Evolutionary conservation across 352 stramenopile genomes (phyloP).

Genomic region (Phytophthora parvispora): DNA sequence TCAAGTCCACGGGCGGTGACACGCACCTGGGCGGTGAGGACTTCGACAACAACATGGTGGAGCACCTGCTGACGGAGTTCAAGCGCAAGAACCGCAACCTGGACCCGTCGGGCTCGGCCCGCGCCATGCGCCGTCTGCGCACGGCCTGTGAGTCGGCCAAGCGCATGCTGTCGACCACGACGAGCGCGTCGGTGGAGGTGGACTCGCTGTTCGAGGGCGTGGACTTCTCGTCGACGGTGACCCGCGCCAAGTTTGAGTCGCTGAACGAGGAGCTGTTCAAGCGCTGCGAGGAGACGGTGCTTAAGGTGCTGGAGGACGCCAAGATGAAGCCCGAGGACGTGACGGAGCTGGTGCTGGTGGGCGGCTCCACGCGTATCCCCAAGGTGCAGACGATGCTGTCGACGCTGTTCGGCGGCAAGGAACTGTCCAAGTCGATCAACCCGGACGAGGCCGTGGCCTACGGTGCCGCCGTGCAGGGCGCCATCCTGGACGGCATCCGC

Average conservation of each 20-base stretch:
- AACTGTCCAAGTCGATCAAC: constrained; percentile 80
- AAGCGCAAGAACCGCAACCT: constrained; percentile 93
- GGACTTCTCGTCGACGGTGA: constrained; percentile 96
- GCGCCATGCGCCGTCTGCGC: constrained; percentile 95
- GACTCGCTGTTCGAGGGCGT: constrained; percentile 97
- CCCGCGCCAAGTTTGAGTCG: constrained; percentile 94
- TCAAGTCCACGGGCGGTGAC: constrained; percentile 97
- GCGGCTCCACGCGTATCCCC: constrained; percentile 69
- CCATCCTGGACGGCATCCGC: constrained; percentile 72
- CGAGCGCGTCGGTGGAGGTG: constrained; percentile 95
- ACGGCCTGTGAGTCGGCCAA: constrained; percentile 99
- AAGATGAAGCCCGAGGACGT: constrained; percentile 79
- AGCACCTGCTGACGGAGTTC: constrained; percentile 96
- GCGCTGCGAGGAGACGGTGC: constrained; percentile 85
- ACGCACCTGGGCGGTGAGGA: constrained; percentile 96
- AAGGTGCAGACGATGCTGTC: constrained; percentile 76
- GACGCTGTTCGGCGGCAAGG: constrained; percentile 65
- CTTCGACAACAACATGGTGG: constrained; percentile 97
- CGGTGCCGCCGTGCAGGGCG: constrained; percentile 74
- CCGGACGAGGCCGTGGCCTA: constrained; percentile 87
- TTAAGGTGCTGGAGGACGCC: constrained; percentile 70
- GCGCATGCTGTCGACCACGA: constrained; percentile 95
- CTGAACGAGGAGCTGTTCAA: constrained; percentile 88
- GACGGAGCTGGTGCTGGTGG: constrained; percentile 67
- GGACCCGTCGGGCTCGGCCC: constrained; percentile 91